Evolutionary conservation across 495 filamentous ascomycete species (phyloP).

Genomic region (Hypoxylon fuscum): DNA sequence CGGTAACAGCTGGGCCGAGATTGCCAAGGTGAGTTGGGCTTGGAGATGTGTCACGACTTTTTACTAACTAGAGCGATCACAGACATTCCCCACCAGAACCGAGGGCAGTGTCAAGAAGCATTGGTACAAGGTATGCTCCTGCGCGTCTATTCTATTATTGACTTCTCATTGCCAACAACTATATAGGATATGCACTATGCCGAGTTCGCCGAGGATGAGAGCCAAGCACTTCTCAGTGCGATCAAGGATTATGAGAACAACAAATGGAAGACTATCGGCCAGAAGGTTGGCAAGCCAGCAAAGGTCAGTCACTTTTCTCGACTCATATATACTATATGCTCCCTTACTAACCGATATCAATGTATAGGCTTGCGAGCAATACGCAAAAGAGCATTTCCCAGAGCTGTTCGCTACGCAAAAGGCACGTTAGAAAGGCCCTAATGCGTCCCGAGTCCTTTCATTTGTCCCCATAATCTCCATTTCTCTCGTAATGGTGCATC

Average conservation of each 20-base stretch:
- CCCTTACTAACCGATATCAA: slow-evolving; percentile 15
- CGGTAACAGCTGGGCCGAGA: slow-evolving; percentile 95
- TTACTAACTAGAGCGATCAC: slow-evolving; percentile 40
- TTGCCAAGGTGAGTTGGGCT: slow-evolving; percentile 78
- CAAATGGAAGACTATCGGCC: slow-evolving; percentile 97
- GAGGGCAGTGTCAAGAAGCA: slow-evolving; percentile 99
- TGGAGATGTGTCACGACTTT: neutral
- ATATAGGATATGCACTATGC: slow-evolving; percentile 97
- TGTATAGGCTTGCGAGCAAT: slow-evolving; percentile 93
- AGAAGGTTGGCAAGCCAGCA: slow-evolving; percentile 96
- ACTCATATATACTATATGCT: neutral
- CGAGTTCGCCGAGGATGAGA: slow-evolving; percentile 98
- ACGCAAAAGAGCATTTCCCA: slow-evolving; percentile 95
- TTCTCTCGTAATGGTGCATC: slow-evolving; percentile 13
- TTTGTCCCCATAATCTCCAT: neutral
- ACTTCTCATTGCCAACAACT: slow-evolving; percentile 42
- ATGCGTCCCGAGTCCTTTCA: slow-evolving; percentile 3
- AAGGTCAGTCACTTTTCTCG: slow-evolving; percentile 66
- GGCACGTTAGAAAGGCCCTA: slow-evolving; percentile 35
- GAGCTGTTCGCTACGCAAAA: slow-evolving; percentile 45
- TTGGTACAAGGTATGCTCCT: slow-evolving; percentile 88
- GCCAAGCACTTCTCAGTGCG: slow-evolving; percentile 83
- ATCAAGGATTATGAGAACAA: slow-evolving; percentile 99
- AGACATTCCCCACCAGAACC: slow-evolving; percentile 92
- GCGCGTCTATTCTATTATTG: slow-evolving; percentile 12